These are phyloP conservation scores for Lanzia echinophila DNA, from an alignment of 2,329 filamentous ascomycete genomes.

Conservation along the genomic window DNA sequence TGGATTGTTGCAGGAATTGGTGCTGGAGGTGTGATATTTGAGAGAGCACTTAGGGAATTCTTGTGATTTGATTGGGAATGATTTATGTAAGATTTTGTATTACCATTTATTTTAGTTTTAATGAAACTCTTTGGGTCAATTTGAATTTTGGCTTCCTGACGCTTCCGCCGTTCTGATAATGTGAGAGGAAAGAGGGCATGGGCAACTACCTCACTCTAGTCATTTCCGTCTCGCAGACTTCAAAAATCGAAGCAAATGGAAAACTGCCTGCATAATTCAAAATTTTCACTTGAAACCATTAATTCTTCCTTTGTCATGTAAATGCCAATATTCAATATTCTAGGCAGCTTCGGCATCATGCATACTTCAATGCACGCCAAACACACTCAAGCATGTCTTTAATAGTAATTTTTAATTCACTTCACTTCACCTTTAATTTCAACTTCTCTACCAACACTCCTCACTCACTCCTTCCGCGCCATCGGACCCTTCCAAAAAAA, in stretches of 20 bases:
- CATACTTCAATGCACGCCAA: background rate
- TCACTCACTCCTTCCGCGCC: background rate
- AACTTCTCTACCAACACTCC: background rate
- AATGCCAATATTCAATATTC: no score
- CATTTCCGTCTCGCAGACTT: no score
- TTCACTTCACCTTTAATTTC: background rate
- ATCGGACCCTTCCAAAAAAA: background rate
- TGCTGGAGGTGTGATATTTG: conserved; percentile 1
- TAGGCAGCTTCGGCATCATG: background rate
- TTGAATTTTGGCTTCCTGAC: background rate
- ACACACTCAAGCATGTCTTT: background rate
- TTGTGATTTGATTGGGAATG: background rate
- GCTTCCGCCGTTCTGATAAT: no score
- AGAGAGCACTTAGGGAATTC: background rate
- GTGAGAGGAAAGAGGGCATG: no score
- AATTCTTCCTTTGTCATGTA: no score
- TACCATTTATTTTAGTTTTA: background rate
- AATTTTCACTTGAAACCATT: no score
- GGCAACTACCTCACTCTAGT: no score
- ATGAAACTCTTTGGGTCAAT: background rate
- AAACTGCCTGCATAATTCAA: no score
- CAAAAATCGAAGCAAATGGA: no score
- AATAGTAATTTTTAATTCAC: background rate
- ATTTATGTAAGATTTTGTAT: background rate
- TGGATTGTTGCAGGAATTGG: conserved; percentile 8